Evolutionary conservation across 257 asterid genomes (phyloP).

Genomic region (Penstemon barbatus): DNA sequence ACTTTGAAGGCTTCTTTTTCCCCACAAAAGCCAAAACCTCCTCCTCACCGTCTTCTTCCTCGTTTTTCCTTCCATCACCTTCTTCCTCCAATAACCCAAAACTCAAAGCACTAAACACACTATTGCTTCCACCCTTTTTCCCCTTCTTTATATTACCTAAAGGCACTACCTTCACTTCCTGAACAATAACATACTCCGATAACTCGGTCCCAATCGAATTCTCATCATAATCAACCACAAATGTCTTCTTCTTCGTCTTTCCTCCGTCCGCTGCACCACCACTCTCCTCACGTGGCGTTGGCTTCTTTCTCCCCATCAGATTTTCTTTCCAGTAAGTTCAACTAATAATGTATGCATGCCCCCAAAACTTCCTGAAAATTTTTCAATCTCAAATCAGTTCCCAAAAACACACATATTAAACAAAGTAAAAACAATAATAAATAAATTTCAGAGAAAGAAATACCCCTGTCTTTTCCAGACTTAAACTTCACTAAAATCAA

Average conservation of each 20-base stretch:
- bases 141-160: conserved; percentile 57
- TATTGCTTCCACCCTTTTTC: conserved; percentile 44
- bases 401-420: background rate
- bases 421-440: too few relatives aligned
- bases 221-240: conserved; percentile 67
- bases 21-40: conserved; percentile 30
- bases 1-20: conserved; percentile 43
- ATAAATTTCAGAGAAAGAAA: too few relatives aligned
- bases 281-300: too few relatives aligned
- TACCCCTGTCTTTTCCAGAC: too few relatives aligned
- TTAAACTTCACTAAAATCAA: too few relatives aligned
- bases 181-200: conserved; percentile 53
- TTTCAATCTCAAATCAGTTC: conserved; percentile 27
- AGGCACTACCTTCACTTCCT: conserved; percentile 53
- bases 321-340: conserved; percentile 29
- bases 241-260: conserved; percentile 24
- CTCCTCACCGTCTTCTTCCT: conserved; percentile 36
- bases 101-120: too few relatives aligned
- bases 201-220: conserved; percentile 62
- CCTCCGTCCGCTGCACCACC: too few relatives aligned
- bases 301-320: conserved; percentile 78
- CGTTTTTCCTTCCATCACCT: conserved; percentile 30
- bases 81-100: conserved; percentile 24
- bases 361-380: conserved; percentile 27
- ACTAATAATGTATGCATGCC: conserved; percentile 34